Base-by-base conservation (phyloP, 306 rosid species). In the Rosa rugosa region DNA sequence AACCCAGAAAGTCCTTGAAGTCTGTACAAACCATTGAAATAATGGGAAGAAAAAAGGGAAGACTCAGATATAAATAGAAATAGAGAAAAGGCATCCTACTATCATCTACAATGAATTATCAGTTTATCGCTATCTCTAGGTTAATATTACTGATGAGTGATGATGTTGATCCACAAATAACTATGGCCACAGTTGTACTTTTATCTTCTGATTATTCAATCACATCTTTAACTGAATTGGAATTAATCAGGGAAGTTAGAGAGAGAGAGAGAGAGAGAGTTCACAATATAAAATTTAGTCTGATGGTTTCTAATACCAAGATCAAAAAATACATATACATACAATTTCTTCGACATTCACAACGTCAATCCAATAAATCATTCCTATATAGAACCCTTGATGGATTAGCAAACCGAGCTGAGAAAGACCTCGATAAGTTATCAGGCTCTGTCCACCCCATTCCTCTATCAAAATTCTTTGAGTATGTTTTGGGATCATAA, bases 341-440 rank as follows among this genome's bases (percentile, higher is more conserved):
- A 20, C 31, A 11, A 11, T 47, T 78, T 42, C 47, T 63, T 22
- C 14, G 11, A 20, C 42, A 64, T 53, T 46, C 40, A 44, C 27
- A 54, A 5, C 34, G 53, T 81, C 72, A 76, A 81, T 53, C 87
- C 45, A 83, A 31, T 2, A 86, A 83, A 17, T 23, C n/a, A 71
- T 50, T 72, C 5, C 79, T 85, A 10, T 84, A 77, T 10, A 85
- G 81, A 81, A 89, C 62, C 75, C 77, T 83, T 0, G 93, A 88
- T 11, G 97, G 94, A 81, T 86, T 82, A 31, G 96, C 90, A 80
- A 70, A 91, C 38, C 92, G 83, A 77, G 96, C 92, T 1, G 92
- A 88, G 90, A 93, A 91, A 60, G 91, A 88, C 25, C 94, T 88
- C 25, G 82, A 72, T 1, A 84, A 75, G 65, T 85, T 89, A 73